These are phyloP conservation scores for Mycena pura DNA, from an alignment of 768 basidiomycete species.

Conservation along the genomic window DNA sequence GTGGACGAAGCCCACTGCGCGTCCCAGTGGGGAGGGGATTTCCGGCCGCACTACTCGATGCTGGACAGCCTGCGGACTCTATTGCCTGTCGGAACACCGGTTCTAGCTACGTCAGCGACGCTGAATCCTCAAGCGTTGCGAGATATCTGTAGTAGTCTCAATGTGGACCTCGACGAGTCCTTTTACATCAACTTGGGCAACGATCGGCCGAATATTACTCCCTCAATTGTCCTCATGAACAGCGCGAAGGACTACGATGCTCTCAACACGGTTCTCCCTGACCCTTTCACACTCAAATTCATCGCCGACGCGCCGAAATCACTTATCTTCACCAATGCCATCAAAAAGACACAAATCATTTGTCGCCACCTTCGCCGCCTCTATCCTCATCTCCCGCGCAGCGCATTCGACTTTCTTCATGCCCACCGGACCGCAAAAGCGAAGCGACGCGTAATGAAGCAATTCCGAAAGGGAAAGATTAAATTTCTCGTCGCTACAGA, in stretches of 20 bases:
- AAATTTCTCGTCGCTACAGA: conserved; percentile 41
- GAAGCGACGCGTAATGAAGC: conserved; percentile 30
- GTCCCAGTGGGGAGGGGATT: conserved; percentile 42
- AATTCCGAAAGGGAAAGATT: conserved; percentile 32
- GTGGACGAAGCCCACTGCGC: conserved; percentile 51
- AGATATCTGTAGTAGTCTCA: conserved; percentile 32
- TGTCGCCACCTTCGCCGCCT: conserved; percentile 20
- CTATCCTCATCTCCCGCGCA: conserved; percentile 16
- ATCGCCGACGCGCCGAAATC: conserved; percentile 11
- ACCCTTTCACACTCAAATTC: not conserved
- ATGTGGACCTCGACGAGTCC: conserved; percentile 29
- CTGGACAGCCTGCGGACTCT: conserved; percentile 38
- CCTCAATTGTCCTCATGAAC: conserved; percentile 6
- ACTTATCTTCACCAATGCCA: conserved; percentile 30
- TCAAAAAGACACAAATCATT: conserved; percentile 26
- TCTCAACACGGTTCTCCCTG: not conserved
- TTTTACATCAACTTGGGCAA: conserved; percentile 47
- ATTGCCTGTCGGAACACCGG: conserved; percentile 36
- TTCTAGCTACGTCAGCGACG: conserved; percentile 43
- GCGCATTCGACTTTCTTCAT: conserved; percentile 34
- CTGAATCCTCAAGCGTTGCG: conserved; percentile 34
- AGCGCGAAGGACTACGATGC: conserved; percentile 5
- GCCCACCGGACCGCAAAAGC: conserved; percentile 27
- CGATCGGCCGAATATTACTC: conserved; percentile 38
- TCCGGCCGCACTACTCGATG: conserved; percentile 37